Evolutionary conservation across 73 alveolate species (phyloP).

Genomic region (Tetrahymena malaccensis): DNA sequence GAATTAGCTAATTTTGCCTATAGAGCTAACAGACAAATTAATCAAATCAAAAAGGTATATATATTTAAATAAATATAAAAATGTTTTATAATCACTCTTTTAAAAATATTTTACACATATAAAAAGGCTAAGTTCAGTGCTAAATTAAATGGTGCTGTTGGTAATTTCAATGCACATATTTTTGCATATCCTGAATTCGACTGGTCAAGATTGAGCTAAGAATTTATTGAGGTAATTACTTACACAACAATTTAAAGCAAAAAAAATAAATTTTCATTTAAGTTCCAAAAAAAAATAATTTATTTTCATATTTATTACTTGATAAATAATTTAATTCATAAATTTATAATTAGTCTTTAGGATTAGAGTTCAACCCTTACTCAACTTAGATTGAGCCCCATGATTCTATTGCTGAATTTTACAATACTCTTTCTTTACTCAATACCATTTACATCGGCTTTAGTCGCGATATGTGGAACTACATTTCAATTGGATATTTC

Average conservation of each 20-base stretch:
- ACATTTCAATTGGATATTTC: constrained; percentile 69
- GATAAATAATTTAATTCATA: background rate
- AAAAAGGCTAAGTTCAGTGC: constrained; percentile 46
- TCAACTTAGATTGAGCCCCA: constrained; percentile 89
- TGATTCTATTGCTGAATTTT: constrained; percentile 65
- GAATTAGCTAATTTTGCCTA: constrained; percentile 81
- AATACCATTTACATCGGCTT: constrained; percentile 75
- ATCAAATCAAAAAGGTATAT: constrained; percentile 29
- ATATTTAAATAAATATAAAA: no score
- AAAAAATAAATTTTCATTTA: no score
- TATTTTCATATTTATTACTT: no score
- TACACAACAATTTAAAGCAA: no score
- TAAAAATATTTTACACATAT: background rate
- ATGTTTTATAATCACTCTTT: background rate
- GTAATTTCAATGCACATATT: constrained; percentile 82
- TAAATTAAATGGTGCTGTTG: constrained; percentile 93
- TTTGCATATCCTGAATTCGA: constrained; percentile 79
- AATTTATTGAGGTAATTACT: constrained; percentile 52
- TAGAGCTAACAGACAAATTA: constrained; percentile 56
- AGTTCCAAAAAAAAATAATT: no score
- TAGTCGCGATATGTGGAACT: constrained; percentile 83
- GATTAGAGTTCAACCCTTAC: constrained; percentile 76
- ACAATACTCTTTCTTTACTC: constrained; percentile 34
- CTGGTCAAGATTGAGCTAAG: constrained; percentile 61
- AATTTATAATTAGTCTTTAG: constrained; percentile 10